These are phyloP conservation scores for Euphrasia confusa DNA, from an alignment of 257 asterid genomes.

Conservation along the genomic window DNA sequence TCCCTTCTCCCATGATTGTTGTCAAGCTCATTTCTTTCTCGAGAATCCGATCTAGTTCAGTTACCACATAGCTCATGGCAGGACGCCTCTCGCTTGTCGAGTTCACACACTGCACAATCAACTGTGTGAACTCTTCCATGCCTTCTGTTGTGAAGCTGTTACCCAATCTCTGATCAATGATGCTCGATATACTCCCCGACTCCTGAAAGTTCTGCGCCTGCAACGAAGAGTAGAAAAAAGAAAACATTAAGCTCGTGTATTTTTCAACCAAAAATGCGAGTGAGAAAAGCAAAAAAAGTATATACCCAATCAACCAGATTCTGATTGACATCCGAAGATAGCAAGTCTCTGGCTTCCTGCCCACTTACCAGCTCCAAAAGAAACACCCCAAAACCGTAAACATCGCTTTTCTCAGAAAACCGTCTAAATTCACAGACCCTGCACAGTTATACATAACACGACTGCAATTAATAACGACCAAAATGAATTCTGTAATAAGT, in stretches of 20 bases:
- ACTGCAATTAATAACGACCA: slow-evolving; percentile 13
- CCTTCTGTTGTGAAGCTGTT: slow-evolving; percentile 77
- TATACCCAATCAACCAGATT: slow-evolving; percentile 79
- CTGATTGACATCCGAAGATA: slow-evolving; percentile 45
- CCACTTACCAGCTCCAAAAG: slow-evolving; percentile 89
- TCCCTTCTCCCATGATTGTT: slow-evolving; percentile 89
- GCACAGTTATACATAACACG: slow-evolving; percentile 26
- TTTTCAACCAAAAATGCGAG: background rate
- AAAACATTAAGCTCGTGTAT: slow-evolving; percentile 5
- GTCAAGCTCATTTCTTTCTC: slow-evolving; percentile 91
- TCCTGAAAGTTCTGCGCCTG: slow-evolving; percentile 76
- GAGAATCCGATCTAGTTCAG: slow-evolving; percentile 74
- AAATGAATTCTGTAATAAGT: background rate
- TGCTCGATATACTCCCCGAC: slow-evolving; percentile 42
- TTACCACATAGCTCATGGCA: slow-evolving; percentile 63
- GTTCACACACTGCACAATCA: slow-evolving; percentile 56
- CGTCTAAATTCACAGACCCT: slow-evolving; percentile 84
- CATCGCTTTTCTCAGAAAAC: slow-evolving; percentile 88
- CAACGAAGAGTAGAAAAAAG: slow-evolving; percentile 3
- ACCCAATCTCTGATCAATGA: slow-evolving; percentile 66
- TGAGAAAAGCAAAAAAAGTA: background rate
- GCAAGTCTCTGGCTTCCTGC: slow-evolving; percentile 53
- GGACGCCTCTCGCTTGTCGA: slow-evolving; percentile 75
- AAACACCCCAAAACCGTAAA: slow-evolving; percentile 82
- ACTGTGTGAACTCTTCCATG: slow-evolving; percentile 71